These are phyloP conservation scores for Paramecium octaurelia DNA, from an alignment of 73 alveolate genomes.

Conservation along the genomic window DNA sequence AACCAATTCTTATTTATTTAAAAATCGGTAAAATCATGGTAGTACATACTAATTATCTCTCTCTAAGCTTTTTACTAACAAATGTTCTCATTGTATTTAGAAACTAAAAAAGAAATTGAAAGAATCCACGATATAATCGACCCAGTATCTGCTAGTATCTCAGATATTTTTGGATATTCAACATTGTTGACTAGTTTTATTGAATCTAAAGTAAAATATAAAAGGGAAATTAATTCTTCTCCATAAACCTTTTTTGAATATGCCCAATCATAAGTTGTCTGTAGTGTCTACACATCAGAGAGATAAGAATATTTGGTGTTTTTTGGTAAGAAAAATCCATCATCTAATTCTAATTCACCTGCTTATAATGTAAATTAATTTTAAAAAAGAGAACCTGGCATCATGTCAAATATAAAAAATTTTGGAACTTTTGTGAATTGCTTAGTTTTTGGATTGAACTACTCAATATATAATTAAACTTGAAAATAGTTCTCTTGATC, in stretches of 20 bases:
- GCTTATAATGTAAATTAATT: neutral
- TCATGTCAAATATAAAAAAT: neutral
- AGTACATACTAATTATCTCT: neutral
- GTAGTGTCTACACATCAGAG: neutral
- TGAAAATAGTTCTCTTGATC: neutral
- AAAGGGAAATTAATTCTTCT: neutral
- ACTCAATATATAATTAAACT: neutral
- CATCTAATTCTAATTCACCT: neutral
- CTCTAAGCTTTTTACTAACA: neutral
- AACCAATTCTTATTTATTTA: neutral
- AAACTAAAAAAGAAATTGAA: neutral
- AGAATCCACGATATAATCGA: neutral
- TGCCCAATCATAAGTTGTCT: neutral
- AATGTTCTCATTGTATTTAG: neutral
- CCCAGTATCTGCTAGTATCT: neutral
- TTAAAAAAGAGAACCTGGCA: neutral
- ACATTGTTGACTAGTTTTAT: neutral
- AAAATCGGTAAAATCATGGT: neutral
- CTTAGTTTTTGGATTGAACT: neutral
- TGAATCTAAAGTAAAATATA: neutral
- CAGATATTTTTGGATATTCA: slow-evolving; percentile 9
- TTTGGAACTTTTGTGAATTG: neutral
- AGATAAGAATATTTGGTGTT: neutral
- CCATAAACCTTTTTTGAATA: neutral
- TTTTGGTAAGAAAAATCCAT: neutral